Evolutionary conservation across 2,329 filamentous ascomycete genomes (phyloP), one percentile per base, ranked within the genome.

Genomic region (Arthrobotrys conoides): DNA sequence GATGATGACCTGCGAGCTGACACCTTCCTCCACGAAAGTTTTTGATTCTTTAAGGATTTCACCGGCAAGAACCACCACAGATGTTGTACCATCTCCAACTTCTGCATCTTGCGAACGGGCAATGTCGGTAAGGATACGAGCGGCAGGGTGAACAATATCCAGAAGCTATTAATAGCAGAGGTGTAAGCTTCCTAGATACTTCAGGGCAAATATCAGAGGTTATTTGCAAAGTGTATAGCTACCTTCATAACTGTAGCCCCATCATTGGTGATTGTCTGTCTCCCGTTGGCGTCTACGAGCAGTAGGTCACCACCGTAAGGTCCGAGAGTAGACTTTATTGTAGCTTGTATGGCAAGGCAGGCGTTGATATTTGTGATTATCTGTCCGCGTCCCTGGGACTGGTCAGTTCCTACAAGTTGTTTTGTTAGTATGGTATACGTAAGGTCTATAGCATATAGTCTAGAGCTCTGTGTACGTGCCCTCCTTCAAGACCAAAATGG

Each of bases 231-330:
- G 8, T 36, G 44, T 27, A 68, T 48, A 83, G 36, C 66, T 85
- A 93, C 93, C 91, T 97, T 98, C 96, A 99, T 99, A 80, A 98
- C 96, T 64, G 96, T 99, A 61, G 96, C 96, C 84, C 96, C 96
- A 87, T 99, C 96, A 86, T 99, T 99, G 83, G 96, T 99, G 84
- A 99, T 98, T 70, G 96, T 99, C 87, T 97, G 94, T 85, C 87
- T 91, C 85, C 96, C 96, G 88, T 97, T 97, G 85, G 91, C 91
- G 86, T 98, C 96, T 71, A 98, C 95, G 86, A 99, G 91, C 85
- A 99, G 88, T 84, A 98, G 87, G 86, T 99, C 96, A 83, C 96
- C 96, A 84, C 96, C 96, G 86, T 98, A 99, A 38, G 96, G 96
- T 48, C 96, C 96, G 41, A 99, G 89, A 20, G 96, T 99, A 83